These are phyloP conservation scores for Chimonanthus salicifolius DNA, from an alignment of 164 flowering plant genomes.

Conservation along the genomic window DNA sequence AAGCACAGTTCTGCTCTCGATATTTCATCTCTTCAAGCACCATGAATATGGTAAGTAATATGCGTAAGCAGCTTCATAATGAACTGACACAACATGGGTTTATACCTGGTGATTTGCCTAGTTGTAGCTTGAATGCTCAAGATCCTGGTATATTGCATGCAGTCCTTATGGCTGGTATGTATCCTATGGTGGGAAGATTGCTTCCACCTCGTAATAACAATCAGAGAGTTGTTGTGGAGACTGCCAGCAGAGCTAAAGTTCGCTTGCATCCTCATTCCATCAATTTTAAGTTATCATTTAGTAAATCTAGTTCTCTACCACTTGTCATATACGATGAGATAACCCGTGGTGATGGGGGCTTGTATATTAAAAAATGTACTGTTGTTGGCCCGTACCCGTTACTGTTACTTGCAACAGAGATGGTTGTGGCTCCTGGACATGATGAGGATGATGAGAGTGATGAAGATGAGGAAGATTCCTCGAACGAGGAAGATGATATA, in stretches of 20 bases:
- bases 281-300: slow-evolving; percentile 28
- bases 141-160: slow-evolving; percentile 86
- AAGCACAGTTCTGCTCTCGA: slow-evolving; percentile 54
- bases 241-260: slow-evolving; percentile 61
- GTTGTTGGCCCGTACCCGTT: slow-evolving; percentile 74
- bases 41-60: slow-evolving; percentile 62
- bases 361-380: slow-evolving; percentile 57
- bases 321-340: slow-evolving; percentile 74
- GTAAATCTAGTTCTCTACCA: slow-evolving; percentile 23
- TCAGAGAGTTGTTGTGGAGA: slow-evolving; percentile 42
- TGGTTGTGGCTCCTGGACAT: slow-evolving; percentile 65
- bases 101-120: slow-evolving; percentile 47
- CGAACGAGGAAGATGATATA: slow-evolving; percentile 33
- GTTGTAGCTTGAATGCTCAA: slow-evolving; percentile 62
- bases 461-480: slow-evolving; percentile 23
- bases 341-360: slow-evolving; percentile 69
- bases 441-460: slow-evolving; percentile 35
- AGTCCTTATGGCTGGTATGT: slow-evolving; percentile 77
- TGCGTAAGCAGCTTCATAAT: slow-evolving; percentile 72
- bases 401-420: slow-evolving; percentile 67
- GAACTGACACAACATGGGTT: slow-evolving; percentile 64
- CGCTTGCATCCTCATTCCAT: slow-evolving; percentile 57
- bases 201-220: slow-evolving; percentile 29
- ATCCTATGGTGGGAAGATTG: slow-evolving; percentile 87
- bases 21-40: slow-evolving; percentile 61